Conservation (phyloP, 108 stramenopile genomes). For the Cyclotella sp. region DNA sequence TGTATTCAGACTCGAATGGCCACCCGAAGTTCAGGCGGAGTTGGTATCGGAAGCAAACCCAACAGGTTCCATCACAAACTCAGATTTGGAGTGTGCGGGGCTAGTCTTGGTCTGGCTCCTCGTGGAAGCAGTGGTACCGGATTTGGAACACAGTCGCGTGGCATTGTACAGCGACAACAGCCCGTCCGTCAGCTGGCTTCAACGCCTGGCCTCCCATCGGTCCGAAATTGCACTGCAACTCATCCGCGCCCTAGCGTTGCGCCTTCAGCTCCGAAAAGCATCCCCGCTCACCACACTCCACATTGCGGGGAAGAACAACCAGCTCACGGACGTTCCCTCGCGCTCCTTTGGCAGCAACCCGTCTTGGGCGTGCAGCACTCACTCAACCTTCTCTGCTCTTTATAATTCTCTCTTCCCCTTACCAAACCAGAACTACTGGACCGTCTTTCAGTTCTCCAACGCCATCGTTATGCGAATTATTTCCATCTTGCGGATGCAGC, state of each 20-base stretch:
- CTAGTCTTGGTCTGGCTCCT: conserved; percentile 31
- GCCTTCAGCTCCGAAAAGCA: not conserved
- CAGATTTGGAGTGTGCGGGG: conserved; percentile 51
- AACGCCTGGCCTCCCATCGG: conserved; percentile 2
- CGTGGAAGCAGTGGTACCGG: conserved; percentile 23
- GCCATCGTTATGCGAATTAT: conserved; percentile 2
- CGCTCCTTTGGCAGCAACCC: no score
- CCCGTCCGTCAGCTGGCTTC: conserved; percentile 32
- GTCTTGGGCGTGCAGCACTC: conserved; percentile 31
- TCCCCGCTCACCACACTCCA: no score
- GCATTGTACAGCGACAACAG: conserved; percentile 30
- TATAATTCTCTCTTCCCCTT: conserved; percentile 24
- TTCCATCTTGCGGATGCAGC: conserved; percentile 23
- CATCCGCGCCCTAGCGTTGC: conserved; percentile 12
- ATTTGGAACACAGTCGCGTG: not conserved
- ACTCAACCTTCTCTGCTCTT: conserved; percentile 9
- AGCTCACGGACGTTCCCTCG: conserved; percentile 31
- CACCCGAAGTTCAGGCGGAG: conserved; percentile 25
- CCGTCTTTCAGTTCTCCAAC: conserved; percentile 12
- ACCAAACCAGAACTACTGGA: conserved; percentile 34
- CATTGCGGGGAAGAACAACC: conserved; percentile 20
- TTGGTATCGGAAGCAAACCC: no score
- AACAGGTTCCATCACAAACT: no score
- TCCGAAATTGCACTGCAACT: conserved; percentile 7
- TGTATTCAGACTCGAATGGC: conserved; percentile 36